Evolutionary conservation across 495 filamentous ascomycete species (phyloP), one percentile per base, ranked within the genome.

Genomic region (Clavariopsis aquatica): DNA sequence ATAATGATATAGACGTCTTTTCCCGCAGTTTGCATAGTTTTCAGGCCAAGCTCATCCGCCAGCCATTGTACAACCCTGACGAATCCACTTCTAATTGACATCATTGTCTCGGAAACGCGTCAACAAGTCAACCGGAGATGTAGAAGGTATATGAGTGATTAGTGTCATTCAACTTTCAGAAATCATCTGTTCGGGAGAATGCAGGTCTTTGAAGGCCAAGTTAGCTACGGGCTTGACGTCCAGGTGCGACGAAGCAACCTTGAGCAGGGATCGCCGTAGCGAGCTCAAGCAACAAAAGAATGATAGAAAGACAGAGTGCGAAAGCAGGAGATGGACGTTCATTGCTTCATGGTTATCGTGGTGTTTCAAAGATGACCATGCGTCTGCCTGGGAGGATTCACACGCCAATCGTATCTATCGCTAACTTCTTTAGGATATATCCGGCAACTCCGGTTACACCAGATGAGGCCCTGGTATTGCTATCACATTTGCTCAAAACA

Each of bases 1-100:
- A 87, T 86, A 59, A 95, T 84, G 0, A 93, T 79, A 31, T 70
- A 57, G 19, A 64, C 57, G 22, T 70, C 67, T 49, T 58, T 53
- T 27, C 62, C 63, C 12, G 58, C 62, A n/a, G 52, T 45, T 6
- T 9, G 26, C 38, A 70, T 62, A 4, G 67, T 59, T 38, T 49
- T 31, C 9, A 70, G 52, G n/a, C 67, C 67, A 17, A 70, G 52
- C 47, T 70, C 67, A 28, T 62, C 49, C 9, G 49, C 53, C 17
- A 70, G 38, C 67, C 62, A 65, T 45, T 27, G 55, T 13, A 27
- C 29, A 0, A 43, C 61, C 28, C 23, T 58, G 15, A 45, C 20
- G 45, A 60, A 49, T n/a, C 26, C 9, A 26, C 27, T 23, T 24
- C n/a, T 41, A 22, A 46, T n/a, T 1, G 47, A 10, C 58, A 61